These are phyloP conservation scores for Podospora didyma DNA, from an alignment of 495 filamentous ascomycete genomes.

Conservation along the genomic window DNA sequence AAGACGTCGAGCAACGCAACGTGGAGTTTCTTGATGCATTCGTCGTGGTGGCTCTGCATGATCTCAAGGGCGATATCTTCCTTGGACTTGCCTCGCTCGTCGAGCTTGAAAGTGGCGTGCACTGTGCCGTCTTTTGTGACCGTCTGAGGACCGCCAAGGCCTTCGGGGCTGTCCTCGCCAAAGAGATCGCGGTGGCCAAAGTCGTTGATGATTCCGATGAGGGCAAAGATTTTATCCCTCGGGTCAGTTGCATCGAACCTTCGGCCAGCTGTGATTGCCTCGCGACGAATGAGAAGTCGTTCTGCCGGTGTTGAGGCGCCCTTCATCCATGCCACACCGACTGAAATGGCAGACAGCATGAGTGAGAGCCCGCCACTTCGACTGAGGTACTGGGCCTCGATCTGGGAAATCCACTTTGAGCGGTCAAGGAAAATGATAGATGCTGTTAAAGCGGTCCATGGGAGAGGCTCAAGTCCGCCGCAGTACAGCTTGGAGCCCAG, in stretches of 20 bases:
- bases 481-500: neutral
- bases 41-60: neutral
- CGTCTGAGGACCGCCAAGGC: neutral
- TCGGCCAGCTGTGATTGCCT: neutral
- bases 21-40: neutral
- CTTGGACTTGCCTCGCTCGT: neutral
- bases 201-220: neutral
- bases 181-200: neutral
- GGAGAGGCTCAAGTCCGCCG: neutral
- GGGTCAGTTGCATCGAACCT: slow-evolving; percentile 1
- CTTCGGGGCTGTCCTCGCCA: neutral
- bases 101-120: neutral
- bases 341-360: neutral
- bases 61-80: neutral
- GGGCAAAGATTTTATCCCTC: slow-evolving; percentile 2
- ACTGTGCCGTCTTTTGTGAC: neutral
- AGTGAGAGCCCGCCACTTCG: neutral
- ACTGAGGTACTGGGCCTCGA: neutral
- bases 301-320: neutral
- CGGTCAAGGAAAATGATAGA: neutral
- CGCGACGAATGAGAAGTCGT: neutral
- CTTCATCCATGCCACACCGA: neutral
- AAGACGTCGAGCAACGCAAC: neutral
- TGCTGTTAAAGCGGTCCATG: neutral
- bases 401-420: neutral